phyloP scores from a whole-genome alignment of 202 grass and related monocot species.

The Musa balbisiana region DNA sequence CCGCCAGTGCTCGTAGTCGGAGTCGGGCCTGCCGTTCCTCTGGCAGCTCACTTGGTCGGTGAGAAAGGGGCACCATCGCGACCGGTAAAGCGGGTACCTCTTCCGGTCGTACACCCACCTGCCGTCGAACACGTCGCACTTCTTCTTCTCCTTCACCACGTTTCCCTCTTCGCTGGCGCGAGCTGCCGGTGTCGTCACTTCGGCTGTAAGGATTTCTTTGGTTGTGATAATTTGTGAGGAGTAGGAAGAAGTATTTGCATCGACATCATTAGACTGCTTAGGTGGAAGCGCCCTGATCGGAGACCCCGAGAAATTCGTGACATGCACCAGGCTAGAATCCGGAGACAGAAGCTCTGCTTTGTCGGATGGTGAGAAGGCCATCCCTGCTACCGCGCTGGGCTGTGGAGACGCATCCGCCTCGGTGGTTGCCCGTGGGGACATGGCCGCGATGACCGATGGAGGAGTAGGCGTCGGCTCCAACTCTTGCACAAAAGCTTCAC shows the following conservation, averaged over 20 bases:
- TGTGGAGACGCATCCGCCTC: too few relatives aligned
- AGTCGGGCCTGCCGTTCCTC: constrained; percentile 53
- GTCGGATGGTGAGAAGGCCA: too few relatives aligned
- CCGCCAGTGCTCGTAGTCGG: constrained; percentile 51
- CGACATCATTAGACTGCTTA: too few relatives aligned
- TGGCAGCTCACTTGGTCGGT: constrained; percentile 56
- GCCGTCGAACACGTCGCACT: constrained; percentile 46
- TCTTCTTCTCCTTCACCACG: background rate
- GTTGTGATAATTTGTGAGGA: too few relatives aligned
- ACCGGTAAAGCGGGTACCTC: constrained; percentile 40
- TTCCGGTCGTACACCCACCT: constrained; percentile 35
- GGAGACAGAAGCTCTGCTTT: too few relatives aligned
- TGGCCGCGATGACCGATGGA: background rate
- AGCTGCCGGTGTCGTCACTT: background rate
- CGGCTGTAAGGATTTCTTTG: too few relatives aligned
- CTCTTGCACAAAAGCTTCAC: background rate
- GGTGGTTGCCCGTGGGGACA: background rate
- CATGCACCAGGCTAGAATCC: too few relatives aligned
- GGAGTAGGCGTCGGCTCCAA: too few relatives aligned
- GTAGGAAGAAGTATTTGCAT: too few relatives aligned
- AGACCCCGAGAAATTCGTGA: too few relatives aligned
- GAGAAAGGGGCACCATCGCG: constrained; percentile 50
- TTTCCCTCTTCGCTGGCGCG: background rate
- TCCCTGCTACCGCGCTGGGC: background rate
- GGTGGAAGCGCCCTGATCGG: too few relatives aligned